Base-by-base conservation (phyloP, 345 rosid genomes). In the Eucalyptus pauciflora region DNA sequence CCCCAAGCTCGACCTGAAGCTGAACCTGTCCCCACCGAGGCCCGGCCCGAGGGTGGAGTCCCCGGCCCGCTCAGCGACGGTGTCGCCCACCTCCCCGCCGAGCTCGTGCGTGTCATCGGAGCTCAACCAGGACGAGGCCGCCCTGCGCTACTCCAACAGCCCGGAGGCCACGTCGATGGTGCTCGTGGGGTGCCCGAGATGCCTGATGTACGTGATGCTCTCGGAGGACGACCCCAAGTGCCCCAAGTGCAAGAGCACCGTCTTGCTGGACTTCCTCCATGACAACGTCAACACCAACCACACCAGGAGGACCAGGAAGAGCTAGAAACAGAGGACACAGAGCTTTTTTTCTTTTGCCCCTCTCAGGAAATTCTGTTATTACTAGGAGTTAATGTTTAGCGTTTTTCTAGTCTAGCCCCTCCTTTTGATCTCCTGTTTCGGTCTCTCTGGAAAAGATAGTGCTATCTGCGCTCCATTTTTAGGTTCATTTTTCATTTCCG, bases 121-220 rank as follows among this genome's bases (percentile, higher is more conserved):
- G 95, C 37, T 89, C 91, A 92, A 92, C 93, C 94, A 92, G 20
- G 95, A 93, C 31, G 87, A 67, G 17, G 80, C 86, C 31, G 48
- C 50, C 80, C 90, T 58, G 51, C 88, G 93, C 88, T 91, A 93
- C 93, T 90, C 94, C 0, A 94, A 92, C 91, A 97, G 99, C 91
- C 99, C 99, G n/a, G 99, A 97, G 90, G 93, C 99, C 18, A 93
- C 96, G 3, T 96, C 99, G 51, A 98, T 98, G 99, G 93, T 97
- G 81, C 96, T 98, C 17, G 99, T 96, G 7, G 99, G 99, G 1
- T 97, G 99, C 79, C 99, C 99, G 31, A 92, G 98, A 89, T 97
- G 99, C 92, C 94, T 95, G 87, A 96, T 97, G 98, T 97, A 97
- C 87, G 97, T 97, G n/a, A 96, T 97, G 99, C 94, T 97, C 41